Conservation (phyloP, 768 basidiomycete species). For the Kwoniella europaea region DNA sequence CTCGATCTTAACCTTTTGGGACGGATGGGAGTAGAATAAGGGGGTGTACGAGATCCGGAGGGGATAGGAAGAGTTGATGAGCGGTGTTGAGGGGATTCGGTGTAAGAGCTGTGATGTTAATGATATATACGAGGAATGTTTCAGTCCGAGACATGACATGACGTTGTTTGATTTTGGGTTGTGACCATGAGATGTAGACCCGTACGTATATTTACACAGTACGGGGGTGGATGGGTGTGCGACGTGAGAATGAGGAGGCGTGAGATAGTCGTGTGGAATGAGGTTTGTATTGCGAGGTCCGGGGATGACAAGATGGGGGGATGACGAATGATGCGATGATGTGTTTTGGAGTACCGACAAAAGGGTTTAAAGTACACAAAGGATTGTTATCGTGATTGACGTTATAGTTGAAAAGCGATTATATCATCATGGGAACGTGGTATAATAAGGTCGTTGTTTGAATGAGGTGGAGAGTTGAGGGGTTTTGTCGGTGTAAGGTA, state of each 20-base stretch:
- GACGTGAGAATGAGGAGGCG: neutral
- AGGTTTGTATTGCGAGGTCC: neutral
- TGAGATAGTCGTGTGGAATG: neutral
- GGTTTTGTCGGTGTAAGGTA: neutral
- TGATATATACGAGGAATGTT: neutral
- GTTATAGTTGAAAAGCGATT: neutral
- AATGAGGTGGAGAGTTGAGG: neutral
- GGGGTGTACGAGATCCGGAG: neutral
- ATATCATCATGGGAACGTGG: neutral
- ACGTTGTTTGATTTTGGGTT: neutral
- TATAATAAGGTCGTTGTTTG: too few relatives aligned
- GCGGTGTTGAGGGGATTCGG: slow-evolving; percentile 9
- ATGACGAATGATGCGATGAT: neutral
- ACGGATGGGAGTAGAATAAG: slow-evolving; percentile 8
- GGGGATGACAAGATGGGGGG: neutral
- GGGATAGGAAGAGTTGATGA: slow-evolving; percentile 15
- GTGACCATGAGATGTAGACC: neutral
- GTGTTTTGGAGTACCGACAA: neutral
- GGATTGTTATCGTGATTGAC: neutral
- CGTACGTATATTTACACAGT: too few relatives aligned
- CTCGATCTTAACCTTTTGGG: slow-evolving; percentile 27
- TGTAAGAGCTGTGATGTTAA: neutral
- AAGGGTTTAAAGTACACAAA: neutral
- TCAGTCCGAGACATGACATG: slow-evolving; percentile 9
- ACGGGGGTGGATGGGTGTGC: too few relatives aligned